Evolutionary conservation across 257 asterid species (phyloP).

Genomic region (Plantago major): DNA sequence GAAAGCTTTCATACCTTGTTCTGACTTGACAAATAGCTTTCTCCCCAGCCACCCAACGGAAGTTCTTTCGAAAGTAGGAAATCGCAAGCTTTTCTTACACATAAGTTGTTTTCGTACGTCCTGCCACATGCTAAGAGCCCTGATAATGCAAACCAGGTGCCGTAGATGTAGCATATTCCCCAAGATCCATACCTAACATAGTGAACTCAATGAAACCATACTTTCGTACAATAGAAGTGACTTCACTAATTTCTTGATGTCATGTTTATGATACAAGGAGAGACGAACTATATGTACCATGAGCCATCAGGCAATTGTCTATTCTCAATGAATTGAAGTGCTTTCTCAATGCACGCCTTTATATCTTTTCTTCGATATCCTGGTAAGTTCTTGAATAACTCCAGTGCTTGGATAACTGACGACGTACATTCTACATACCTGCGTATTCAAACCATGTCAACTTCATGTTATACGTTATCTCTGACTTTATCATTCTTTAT

Average conservation of each 20-base stretch:
- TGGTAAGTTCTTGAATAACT: conserved; percentile 33
- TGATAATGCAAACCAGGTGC: conserved; percentile 47
- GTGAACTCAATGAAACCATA: no score
- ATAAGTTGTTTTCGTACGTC: conserved; percentile 23
- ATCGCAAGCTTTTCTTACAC: conserved; percentile 33
- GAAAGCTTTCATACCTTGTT: conserved; percentile 32
- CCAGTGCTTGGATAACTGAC: conserved; percentile 43
- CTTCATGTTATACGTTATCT: no score
- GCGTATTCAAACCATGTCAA: background rate
- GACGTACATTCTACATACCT: conserved; percentile 62
- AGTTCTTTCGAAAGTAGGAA: conserved; percentile 45
- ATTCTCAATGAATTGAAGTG: conserved; percentile 30
- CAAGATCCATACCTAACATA: conserved; percentile 40
- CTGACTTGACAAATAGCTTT: conserved; percentile 47
- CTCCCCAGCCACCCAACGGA: conserved; percentile 67
- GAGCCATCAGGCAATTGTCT: conserved; percentile 48
- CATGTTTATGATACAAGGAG: background rate
- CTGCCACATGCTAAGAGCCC: conserved; percentile 41
- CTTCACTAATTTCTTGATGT: background rate
- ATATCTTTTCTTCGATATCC: conserved; percentile 37
- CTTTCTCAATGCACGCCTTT: conserved; percentile 35
- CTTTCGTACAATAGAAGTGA: no score
- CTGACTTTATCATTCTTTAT: no score
- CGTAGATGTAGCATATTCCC: conserved; percentile 62
- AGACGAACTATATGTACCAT: conserved; percentile 26